phyloP scores from a whole-genome alignment of 129 eudicot genomes.

The Artemisia tridentata region DNA sequence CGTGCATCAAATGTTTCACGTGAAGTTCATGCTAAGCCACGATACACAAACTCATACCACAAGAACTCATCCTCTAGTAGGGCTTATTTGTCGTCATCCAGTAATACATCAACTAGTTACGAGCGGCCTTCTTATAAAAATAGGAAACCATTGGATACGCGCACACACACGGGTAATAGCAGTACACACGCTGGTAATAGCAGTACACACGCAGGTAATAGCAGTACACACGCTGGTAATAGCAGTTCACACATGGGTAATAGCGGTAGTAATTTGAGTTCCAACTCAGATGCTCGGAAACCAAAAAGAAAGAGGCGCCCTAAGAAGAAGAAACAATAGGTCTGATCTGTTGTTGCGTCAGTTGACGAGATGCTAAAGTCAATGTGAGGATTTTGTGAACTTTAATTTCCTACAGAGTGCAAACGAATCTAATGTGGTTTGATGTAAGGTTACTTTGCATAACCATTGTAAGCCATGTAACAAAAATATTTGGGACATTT shows the following conservation, averaged over 20 bases:
- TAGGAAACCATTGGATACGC: slow-evolving; percentile 44
- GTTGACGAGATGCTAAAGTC: background rate
- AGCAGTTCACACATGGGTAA: slow-evolving; percentile 34
- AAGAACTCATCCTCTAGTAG: slow-evolving; percentile 30
- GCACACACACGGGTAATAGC: background rate
- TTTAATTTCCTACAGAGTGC: slow-evolving; percentile 15
- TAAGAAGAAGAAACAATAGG: slow-evolving; percentile 84
- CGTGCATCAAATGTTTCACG: slow-evolving; percentile 44
- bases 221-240: background rate
- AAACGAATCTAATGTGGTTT: slow-evolving; percentile 7
- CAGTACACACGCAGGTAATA: background rate
- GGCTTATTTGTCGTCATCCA: slow-evolving; percentile 53
- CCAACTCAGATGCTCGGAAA: slow-evolving; percentile 82
- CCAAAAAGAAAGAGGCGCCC: slow-evolving; percentile 91
- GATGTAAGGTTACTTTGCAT: background rate
- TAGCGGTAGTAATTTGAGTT: slow-evolving; percentile 72
- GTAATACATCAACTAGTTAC: slow-evolving; percentile 25
- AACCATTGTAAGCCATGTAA: background rate
- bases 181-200: slow-evolving; percentile 41
- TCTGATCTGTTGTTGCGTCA: slow-evolving; percentile 17
- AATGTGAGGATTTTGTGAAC: slow-evolving; percentile 12
- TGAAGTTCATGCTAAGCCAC: slow-evolving; percentile 34
- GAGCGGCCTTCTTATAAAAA: slow-evolving; percentile 44
- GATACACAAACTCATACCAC: slow-evolving; percentile 17
- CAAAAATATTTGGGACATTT: background rate